Evolutionary conservation across 306 rosid genomes (phyloP).

Genomic region (peach (Prunus persica)): DNA sequence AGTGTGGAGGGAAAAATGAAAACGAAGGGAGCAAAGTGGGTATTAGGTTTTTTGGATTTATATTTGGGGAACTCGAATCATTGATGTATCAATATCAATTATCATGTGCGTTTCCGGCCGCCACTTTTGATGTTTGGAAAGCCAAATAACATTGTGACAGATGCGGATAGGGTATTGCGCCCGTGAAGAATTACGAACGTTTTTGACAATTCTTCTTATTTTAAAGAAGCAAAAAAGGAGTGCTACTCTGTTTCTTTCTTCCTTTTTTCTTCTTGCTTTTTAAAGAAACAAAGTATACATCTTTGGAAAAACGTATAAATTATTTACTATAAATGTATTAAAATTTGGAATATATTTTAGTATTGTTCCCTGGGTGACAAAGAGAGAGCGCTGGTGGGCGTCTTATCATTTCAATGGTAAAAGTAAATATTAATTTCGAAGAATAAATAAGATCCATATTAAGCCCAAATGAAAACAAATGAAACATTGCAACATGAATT

Average conservation of each 20-base stretch:
- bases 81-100: neutral
- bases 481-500: no score
- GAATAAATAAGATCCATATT: no score
- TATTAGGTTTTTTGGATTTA: neutral
- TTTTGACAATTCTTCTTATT: neutral
- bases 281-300: neutral
- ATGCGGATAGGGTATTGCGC: neutral
- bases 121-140: neutral
- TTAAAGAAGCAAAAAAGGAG: neutral
- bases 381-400: no score
- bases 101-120: neutral
- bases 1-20: slow-evolving; percentile 54
- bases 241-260: neutral
- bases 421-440: no score
- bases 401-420: no score
- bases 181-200: neutral
- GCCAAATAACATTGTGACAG: neutral
- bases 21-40: slow-evolving; percentile 9
- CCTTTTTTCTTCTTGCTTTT: neutral
- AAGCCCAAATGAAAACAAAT: no score
- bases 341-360: neutral
- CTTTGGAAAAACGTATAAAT: neutral
- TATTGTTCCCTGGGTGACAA: no score
- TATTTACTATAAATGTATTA: neutral
- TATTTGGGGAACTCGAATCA: no score